phyloP scores from a whole-genome alignment of 331 rosid genomes.

The Malus hybrid region DNA sequence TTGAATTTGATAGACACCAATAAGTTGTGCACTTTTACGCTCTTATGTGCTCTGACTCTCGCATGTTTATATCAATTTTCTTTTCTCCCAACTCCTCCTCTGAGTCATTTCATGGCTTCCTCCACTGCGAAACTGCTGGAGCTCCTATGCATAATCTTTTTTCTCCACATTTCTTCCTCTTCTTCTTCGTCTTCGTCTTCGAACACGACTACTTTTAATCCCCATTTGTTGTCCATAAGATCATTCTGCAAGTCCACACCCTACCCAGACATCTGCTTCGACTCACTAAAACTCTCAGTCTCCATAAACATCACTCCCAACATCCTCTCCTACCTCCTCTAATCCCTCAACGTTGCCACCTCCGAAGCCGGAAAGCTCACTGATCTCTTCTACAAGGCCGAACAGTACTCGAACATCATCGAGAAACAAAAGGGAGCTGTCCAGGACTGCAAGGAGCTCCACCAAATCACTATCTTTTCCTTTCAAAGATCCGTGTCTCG shows the following conservation, averaged over 20 bases:
- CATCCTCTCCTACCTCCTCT: conserved; percentile 50
- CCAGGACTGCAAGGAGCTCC: conserved; percentile 63
- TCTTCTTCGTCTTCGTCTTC: conserved; percentile 12
- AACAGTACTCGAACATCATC: conserved; percentile 22
- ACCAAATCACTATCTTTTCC: conserved; percentile 49
- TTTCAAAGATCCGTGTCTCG: conserved; percentile 42
- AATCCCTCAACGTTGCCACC: conserved; percentile 48
- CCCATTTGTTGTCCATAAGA: conserved; percentile 29
- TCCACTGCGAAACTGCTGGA: conserved; percentile 22
- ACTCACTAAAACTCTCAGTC: conserved; percentile 55
- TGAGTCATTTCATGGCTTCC: conserved; percentile 36
- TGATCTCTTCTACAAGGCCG: conserved; percentile 21
- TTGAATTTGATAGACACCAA: no score
- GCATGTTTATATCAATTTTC: background rate
- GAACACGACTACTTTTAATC: conserved; percentile 5
- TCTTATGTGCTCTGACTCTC: background rate
- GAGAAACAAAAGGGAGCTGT: conserved; percentile 63
- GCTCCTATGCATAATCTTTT: conserved; percentile 22
- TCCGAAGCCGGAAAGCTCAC: conserved; percentile 57
- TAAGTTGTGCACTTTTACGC: no score
- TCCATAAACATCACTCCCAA: conserved; percentile 57
- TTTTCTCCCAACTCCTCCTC: background rate
- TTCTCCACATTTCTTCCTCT: background rate
- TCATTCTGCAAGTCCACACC: conserved; percentile 59
- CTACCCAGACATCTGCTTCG: conserved; percentile 50